Evolutionary conservation across 2,329 filamentous ascomycete species (phyloP).

Genomic region (Coniochaeta sp.): DNA sequence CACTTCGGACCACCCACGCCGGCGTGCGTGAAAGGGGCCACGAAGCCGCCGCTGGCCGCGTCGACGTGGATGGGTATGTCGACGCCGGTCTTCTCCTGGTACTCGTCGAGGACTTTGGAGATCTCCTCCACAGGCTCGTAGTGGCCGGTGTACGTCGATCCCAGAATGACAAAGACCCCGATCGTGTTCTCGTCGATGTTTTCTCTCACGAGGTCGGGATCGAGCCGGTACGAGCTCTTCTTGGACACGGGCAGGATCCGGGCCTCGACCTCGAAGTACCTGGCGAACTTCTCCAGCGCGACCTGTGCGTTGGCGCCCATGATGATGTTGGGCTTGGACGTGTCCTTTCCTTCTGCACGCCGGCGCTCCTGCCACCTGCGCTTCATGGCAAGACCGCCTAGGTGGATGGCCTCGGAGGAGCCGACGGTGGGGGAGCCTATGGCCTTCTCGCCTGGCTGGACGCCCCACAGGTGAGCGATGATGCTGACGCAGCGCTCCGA

Average conservation of each 20-base stretch:
- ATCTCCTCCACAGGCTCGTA: slow-evolving; percentile 66
- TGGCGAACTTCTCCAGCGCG: slow-evolving; percentile 63
- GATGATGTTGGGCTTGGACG: slow-evolving; percentile 59
- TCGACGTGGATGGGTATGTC: slow-evolving; percentile 64
- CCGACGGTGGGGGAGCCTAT: slow-evolving; percentile 65
- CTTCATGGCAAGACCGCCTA: slow-evolving; percentile 68
- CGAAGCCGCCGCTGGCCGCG: slow-evolving; percentile 52
- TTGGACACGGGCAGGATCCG: slow-evolving; percentile 55
- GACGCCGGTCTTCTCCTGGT: slow-evolving; percentile 50
- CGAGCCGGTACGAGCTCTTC: slow-evolving; percentile 53
- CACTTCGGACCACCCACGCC: slow-evolving; percentile 50
- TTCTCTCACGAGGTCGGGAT: slow-evolving; percentile 55
- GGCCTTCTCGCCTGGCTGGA: slow-evolving; percentile 52
- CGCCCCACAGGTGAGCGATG: slow-evolving; percentile 58
- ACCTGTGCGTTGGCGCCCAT: slow-evolving; percentile 71
- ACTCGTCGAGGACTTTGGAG: slow-evolving; percentile 55
- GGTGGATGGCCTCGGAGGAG: slow-evolving; percentile 63
- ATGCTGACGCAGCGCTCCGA: slow-evolving; percentile 63
- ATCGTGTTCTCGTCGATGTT: slow-evolving; percentile 72
- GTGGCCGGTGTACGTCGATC: slow-evolving; percentile 66
- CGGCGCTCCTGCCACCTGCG: slow-evolving; percentile 63
- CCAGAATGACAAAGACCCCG: slow-evolving; percentile 66
- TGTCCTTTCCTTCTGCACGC: slow-evolving; percentile 52
- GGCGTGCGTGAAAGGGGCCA: slow-evolving; percentile 53
- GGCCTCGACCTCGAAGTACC: slow-evolving; percentile 68